A percentile compares a stretch with the other conserved stretches of the same genome.
Evolutionary conservation across 768 basidiomycete species (phyloP).

Genomic region (Lentinula aciculospora): DNA sequence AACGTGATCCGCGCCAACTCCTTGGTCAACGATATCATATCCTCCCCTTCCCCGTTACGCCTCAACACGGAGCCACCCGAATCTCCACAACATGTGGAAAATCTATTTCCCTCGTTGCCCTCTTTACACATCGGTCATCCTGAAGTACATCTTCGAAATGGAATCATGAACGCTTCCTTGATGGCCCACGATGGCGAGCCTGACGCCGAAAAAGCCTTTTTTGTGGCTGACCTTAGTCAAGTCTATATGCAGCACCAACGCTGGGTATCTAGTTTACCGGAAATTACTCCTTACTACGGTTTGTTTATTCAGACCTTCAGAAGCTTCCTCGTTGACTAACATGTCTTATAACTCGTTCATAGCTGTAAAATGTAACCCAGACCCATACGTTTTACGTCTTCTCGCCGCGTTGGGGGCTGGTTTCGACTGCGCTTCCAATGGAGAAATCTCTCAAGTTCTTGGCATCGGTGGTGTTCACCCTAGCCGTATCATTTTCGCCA

Average conservation of each 20-base stretch:
- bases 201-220: slow-evolving; percentile 92
- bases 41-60: slow-evolving; percentile 58
- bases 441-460: slow-evolving; percentile 83
- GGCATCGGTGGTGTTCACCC: slow-evolving; percentile 59
- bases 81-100: slow-evolving; percentile 25
- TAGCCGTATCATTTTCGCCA: slow-evolving; percentile 84
- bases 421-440: slow-evolving; percentile 96
- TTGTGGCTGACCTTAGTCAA: slow-evolving; percentile 88
- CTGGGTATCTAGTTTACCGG: slow-evolving; percentile 73
- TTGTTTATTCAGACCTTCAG: slow-evolving; percentile 2
- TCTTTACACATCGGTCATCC: slow-evolving; percentile 24
- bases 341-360: not conserved
- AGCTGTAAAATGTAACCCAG: slow-evolving; percentile 80
- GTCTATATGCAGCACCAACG: slow-evolving; percentile 82
- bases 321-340: not conserved
- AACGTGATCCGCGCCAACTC: slow-evolving; percentile 54
- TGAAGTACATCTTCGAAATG: slow-evolving; percentile 68
- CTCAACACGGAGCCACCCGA: slow-evolving; percentile 64
- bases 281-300: slow-evolving; percentile 96
- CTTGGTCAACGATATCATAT: slow-evolving; percentile 30
- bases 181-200: slow-evolving; percentile 46
- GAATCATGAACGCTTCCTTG: slow-evolving; percentile 62
- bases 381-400: slow-evolving; percentile 83
- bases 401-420: slow-evolving; percentile 87
- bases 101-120: slow-evolving; percentile 16